Evolutionary conservation across 371 early-diverging fungal species (phyloP).

Genomic region (Basidiobolus heterosporus): DNA sequence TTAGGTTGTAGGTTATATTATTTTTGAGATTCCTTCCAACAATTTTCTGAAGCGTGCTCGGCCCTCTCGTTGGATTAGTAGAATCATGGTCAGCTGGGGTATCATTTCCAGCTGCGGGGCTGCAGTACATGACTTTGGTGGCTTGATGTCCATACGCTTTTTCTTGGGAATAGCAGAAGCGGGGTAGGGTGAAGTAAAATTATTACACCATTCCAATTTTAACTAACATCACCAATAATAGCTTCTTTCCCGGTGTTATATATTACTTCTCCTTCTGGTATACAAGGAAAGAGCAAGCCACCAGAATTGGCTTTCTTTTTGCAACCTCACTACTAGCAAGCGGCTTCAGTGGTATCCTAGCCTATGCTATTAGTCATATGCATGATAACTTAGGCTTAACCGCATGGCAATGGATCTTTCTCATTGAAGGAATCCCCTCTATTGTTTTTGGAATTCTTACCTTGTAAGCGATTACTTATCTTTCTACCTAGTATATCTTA

Average conservation of each 20-base stretch:
- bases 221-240: not conserved
- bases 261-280: constrained; percentile 66
- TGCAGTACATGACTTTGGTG: not conserved
- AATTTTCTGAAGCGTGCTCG: not conserved
- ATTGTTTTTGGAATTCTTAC: constrained; percentile 2
- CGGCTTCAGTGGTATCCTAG: constrained; percentile 46
- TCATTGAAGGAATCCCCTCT: constrained; percentile 5
- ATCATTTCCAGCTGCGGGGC: not conserved
- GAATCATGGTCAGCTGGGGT: not conserved
- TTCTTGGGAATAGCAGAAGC: constrained; percentile 1
- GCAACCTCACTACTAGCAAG: constrained; percentile 48
- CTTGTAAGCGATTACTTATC: not conserved
- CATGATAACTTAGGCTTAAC: constrained; percentile 22
- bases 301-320: constrained; percentile 39
- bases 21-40: constrained; percentile 1
- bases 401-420: constrained; percentile 35
- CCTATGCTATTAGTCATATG: constrained; percentile 32
- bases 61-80: not conserved
- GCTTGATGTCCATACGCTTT: not conserved
- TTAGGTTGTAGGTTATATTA: constrained; percentile 1
- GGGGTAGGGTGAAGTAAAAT: not conserved
- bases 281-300: constrained; percentile 42
- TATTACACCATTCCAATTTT: too few relatives aligned
- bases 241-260: constrained; percentile 58
- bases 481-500: too few relatives aligned